Percentiles rank a stretch among this genome's conserved stretches.
Conservation (phyloP, 805 yeast genomes). For the Yamadazyma endophytica region DNA sequence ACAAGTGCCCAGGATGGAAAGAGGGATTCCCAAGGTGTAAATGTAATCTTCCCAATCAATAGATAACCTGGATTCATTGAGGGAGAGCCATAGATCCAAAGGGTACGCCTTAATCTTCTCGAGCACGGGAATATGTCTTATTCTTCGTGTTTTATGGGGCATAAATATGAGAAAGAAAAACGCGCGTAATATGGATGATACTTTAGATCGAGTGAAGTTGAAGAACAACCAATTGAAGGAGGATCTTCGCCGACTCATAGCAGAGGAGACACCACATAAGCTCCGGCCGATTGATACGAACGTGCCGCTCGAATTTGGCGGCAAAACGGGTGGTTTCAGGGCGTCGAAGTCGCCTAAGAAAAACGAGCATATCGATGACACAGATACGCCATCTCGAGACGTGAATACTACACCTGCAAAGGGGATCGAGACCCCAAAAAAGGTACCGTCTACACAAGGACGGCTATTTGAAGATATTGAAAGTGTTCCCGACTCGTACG, state of each 20-base stretch:
- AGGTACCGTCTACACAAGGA: too few species aligned
- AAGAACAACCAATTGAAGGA: slow-evolving; percentile 10
- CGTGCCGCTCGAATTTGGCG: neutral
- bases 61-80: slow-evolving; percentile 32
- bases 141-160: slow-evolving; percentile 7
- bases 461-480: too few species aligned
- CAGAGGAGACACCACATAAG: slow-evolving; percentile 7
- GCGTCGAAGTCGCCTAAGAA: too few species aligned
- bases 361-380: neutral
- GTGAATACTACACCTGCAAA: neutral
- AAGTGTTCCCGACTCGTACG: too few species aligned
- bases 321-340: neutral
- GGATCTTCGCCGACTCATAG: slow-evolving; percentile 7
- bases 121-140: slow-evolving; percentile 10
- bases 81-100: slow-evolving; percentile 30
- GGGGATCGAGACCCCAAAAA: too few species aligned
- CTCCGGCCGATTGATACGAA: slow-evolving; percentile 6
- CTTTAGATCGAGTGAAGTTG: slow-evolving; percentile 8
- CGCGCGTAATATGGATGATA: slow-evolving; percentile 9
- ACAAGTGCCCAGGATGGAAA: slow-evolving; percentile 16
- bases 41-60: slow-evolving; percentile 41
- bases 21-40: slow-evolving; percentile 25
- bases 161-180: slow-evolving; percentile 1
- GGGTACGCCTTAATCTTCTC: slow-evolving; percentile 30
- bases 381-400: neutral